phyloP scores from a whole-genome alignment of 2,329 filamentous ascomycete species.

The Anisogramma anomala region DNA sequence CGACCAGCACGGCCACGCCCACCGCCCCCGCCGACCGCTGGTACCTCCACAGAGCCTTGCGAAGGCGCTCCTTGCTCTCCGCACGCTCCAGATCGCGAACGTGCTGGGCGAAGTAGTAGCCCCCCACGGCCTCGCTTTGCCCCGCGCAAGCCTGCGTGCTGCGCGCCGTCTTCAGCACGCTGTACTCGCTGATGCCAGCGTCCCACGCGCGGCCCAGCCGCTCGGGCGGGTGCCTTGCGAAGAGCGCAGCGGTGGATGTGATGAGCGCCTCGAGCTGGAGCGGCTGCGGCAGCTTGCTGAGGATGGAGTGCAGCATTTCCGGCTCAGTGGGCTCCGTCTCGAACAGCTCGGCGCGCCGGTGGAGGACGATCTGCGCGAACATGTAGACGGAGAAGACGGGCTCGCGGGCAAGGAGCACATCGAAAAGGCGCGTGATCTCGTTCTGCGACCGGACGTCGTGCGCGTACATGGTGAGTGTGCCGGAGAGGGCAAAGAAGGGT shows the following conservation, averaged over 20 bases:
- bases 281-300: conserved; percentile 74
- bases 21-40: conserved; percentile 50
- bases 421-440: conserved; percentile 83
- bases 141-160: conserved; percentile 34
- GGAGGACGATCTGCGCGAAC: conserved; percentile 78
- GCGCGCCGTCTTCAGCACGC: conserved; percentile 75
- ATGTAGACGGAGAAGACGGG: conserved; percentile 86
- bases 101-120: conserved; percentile 58
- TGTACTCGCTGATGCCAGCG: conserved; percentile 59
- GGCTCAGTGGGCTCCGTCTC: conserved; percentile 72
- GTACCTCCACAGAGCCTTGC: conserved; percentile 49
- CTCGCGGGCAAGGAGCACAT: conserved; percentile 77
- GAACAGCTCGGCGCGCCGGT: conserved; percentile 72
- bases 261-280: conserved; percentile 75
- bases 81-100: conserved; percentile 57
- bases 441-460: conserved; percentile 87
- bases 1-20: conserved; percentile 55
- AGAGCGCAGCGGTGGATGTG: conserved; percentile 50
- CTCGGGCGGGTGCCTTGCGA: conserved; percentile 58
- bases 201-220: conserved; percentile 50
- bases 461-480: conserved; percentile 88
- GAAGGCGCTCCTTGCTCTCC: conserved; percentile 44
- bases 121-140: conserved; percentile 55
- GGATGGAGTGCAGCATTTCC: conserved; percentile 80
- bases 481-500: conserved; percentile 88